phyloP scores from a whole-genome alignment of 2,329 filamentous ascomycete genomes.

The Sporothrix curviconia region DNA sequence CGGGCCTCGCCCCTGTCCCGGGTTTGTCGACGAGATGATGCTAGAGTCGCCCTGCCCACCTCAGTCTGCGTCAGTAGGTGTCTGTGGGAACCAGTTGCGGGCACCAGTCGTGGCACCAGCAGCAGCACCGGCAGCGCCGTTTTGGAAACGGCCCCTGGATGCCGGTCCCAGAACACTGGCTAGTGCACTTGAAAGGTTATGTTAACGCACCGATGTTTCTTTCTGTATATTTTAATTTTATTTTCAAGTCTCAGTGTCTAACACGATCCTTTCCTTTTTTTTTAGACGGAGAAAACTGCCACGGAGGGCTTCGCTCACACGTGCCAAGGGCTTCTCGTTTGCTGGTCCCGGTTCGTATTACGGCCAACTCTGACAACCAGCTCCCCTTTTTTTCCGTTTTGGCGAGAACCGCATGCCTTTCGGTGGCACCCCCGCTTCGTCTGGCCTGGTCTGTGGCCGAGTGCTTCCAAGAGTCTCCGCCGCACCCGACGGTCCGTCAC shows the following conservation, averaged over 20 bases:
- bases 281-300: conserved; percentile 60
- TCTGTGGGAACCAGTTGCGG: too few relatives aligned
- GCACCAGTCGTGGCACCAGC: not conserved
- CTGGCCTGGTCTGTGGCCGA: conserved; percentile 66
- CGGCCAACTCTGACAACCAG: conserved; percentile 58
- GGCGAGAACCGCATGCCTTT: conserved; percentile 33
- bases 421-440: conserved; percentile 33
- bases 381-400: conserved; percentile 71
- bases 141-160: too few relatives aligned
- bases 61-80: not conserved
- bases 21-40: conserved; percentile 39
- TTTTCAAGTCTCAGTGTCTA: conserved; percentile 3
- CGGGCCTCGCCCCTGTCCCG: conserved; percentile 56
- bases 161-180: conserved; percentile 8
- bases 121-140: not conserved
- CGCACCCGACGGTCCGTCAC: conserved; percentile 37
- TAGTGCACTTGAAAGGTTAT: conserved; percentile 1
- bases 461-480: conserved; percentile 74
- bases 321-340: conserved; percentile 68
- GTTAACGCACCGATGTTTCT: too few relatives aligned
- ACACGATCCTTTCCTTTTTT: not conserved
- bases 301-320: conserved; percentile 66
- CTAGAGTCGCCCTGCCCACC: conserved; percentile 45
- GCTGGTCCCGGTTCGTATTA: conserved; percentile 55
- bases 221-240: not conserved